phyloP scores from a whole-genome alignment of 169 alveolate species.

The Blepharisma undulans region DNA sequence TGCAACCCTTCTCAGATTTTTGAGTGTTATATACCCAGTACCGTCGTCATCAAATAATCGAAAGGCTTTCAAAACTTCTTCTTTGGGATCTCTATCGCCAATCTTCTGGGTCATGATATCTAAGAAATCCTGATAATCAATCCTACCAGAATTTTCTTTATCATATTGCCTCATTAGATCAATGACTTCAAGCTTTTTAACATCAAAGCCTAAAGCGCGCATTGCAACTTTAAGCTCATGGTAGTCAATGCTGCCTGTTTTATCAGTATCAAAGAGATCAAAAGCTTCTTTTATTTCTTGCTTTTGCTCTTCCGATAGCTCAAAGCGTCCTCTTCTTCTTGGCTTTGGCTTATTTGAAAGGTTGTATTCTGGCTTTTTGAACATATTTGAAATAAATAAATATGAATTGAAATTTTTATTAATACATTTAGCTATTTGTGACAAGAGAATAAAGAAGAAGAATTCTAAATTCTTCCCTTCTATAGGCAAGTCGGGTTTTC shows the following conservation, averaged over 20 bases:
- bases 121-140: conserved; percentile 52
- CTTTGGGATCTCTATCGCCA: conserved; percentile 94
- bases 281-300: conserved; percentile 97
- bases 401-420: background rate
- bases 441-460: no score
- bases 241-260: conserved; percentile 88
- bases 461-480: no score
- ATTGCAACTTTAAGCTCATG: conserved; percentile 94
- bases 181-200: conserved; percentile 95
- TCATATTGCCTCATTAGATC: conserved; percentile 79
- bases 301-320: conserved; percentile 92
- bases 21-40: conserved; percentile 92
- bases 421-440: no score
- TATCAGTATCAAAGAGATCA: conserved; percentile 96
- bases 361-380: conserved; percentile 21
- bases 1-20: conserved; percentile 95
- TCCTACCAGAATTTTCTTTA: conserved; percentile 63
- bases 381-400: background rate
- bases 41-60: conserved; percentile 95
- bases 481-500: no score
- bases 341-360: conserved; percentile 21
- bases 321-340: conserved; percentile 60
- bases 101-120: conserved; percentile 83
- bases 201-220: conserved; percentile 98
- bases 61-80: conserved; percentile 95